A percentile compares a stretch with the other conserved stretches of the same genome.
Conservation (phyloP, 441 rosid species). For the Bruguiera hainesii region DNA sequence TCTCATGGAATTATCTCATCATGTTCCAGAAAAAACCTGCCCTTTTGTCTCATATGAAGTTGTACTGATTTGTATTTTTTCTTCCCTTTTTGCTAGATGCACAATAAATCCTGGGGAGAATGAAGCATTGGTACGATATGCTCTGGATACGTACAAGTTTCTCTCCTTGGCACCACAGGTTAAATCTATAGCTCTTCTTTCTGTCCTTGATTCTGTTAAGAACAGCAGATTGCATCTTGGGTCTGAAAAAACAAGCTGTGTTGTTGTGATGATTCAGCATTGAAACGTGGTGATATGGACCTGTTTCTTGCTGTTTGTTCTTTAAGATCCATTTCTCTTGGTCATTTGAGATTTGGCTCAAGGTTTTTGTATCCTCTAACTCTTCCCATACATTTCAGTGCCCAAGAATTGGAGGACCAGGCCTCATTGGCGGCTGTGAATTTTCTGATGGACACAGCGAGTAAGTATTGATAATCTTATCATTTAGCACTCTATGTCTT, state of each 20-base stretch:
- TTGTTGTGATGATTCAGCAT: too few relatives aligned
- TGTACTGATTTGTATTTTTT: not conserved
- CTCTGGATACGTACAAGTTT: constrained; percentile 72
- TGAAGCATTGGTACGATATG: constrained; percentile 89
- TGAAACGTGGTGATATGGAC: too few relatives aligned
- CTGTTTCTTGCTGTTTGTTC: too few relatives aligned
- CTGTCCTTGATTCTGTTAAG: not conserved
- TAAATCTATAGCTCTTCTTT: constrained; percentile 13
- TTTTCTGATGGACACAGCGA: constrained; percentile 75
- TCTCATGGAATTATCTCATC: too few relatives aligned
- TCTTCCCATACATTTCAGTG: constrained; percentile 40
- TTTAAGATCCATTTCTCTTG: too few relatives aligned
- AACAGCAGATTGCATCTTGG: too few relatives aligned
- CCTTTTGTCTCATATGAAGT: too few relatives aligned
- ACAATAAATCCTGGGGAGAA: constrained; percentile 96
- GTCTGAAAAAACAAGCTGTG: too few relatives aligned
- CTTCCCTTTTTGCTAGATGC: constrained; percentile 51
- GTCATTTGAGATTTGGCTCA: too few relatives aligned
- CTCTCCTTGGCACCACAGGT: constrained; percentile 91
- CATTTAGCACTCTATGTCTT: not conserved
- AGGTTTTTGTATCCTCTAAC: too few relatives aligned
- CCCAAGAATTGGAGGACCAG: constrained; percentile 93
- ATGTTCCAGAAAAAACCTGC: too few relatives aligned
- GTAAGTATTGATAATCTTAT: constrained; percentile 42
- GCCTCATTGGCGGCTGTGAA: constrained; percentile 68